These are phyloP conservation scores for Plantago coronopus DNA, from an alignment of 305 asterid species.

Conservation along the genomic window DNA sequence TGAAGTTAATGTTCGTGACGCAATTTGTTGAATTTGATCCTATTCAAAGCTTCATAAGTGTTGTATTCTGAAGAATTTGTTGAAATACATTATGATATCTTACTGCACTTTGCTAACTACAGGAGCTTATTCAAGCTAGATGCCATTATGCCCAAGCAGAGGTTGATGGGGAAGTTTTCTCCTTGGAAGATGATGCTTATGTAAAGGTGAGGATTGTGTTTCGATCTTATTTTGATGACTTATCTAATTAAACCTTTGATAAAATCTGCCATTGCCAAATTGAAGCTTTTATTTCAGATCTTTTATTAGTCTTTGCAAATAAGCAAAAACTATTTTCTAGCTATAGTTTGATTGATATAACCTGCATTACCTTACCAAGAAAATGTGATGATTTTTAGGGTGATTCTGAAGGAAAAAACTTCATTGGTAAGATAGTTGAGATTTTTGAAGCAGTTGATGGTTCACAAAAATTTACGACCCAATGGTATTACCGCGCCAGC, in stretches of 20 bases:
- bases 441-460: constrained; percentile 55
- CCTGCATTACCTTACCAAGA: background rate
- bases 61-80: background rate
- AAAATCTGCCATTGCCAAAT: no score
- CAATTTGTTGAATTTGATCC: background rate
- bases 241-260: no score
- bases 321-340: no score
- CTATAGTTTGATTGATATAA: no score
- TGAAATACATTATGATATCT: background rate
- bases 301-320: no score
- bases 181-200: constrained; percentile 52
- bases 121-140: constrained; percentile 42
- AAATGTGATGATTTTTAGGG: constrained; percentile 37
- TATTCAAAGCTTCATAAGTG: background rate
- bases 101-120: background rate
- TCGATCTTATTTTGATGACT: no score
- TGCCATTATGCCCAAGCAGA: constrained; percentile 40
- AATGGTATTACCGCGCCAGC: constrained; percentile 64
- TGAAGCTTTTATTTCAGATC: background rate
- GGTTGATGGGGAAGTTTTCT: constrained; percentile 46
- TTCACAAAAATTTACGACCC: constrained; percentile 46
- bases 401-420: constrained; percentile 37
- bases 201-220: constrained; percentile 47
- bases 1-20: no score
- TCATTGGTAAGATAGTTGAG: constrained; percentile 66